Evolutionary conservation across 1,284 basidiomycete species (phyloP).

Genomic region (Thelephora terrestris): DNA sequence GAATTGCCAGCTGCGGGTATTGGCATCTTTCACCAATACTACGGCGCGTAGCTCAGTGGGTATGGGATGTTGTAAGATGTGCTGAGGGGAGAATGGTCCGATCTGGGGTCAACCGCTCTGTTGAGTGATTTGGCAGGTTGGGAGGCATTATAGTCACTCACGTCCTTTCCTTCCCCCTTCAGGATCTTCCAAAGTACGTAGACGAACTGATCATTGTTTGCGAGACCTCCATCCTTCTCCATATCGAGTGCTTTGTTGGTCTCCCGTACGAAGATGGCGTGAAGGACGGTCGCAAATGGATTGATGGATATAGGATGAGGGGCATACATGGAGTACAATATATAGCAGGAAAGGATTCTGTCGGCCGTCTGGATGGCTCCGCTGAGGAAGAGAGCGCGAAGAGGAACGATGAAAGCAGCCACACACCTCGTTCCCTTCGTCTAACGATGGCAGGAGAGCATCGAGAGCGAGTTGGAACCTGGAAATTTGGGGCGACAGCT

Average conservation of each 20-base stretch:
- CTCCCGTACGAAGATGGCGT: constrained; percentile 54
- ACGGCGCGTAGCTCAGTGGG: not conserved
- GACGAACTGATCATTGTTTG: constrained; percentile 63
- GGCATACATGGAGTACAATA: constrained; percentile 65
- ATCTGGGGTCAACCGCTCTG: constrained; percentile 34
- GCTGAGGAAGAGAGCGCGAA: constrained; percentile 5
- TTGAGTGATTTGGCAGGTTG: not conserved
- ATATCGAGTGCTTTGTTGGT: constrained; percentile 44
- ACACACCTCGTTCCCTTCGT: constrained; percentile 28
- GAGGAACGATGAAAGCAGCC: constrained; percentile 3
- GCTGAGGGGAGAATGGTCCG: constrained; percentile 61
- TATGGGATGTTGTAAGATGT: not conserved
- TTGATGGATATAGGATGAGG: constrained; percentile 67
- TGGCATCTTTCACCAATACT: not conserved
- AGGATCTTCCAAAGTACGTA: constrained; percentile 79
- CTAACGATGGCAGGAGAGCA: constrained; percentile 60
- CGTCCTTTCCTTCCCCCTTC: constrained; percentile 69
- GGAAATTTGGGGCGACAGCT: constrained; percentile 59
- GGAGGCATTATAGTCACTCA: constrained; percentile 24
- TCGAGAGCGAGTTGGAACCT: constrained; percentile 73
- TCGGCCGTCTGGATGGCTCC: constrained; percentile 42
- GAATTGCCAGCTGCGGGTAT: constrained; percentile 1
- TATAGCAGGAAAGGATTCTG: constrained; percentile 65
- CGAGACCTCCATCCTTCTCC: constrained; percentile 39
- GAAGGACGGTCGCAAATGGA: constrained; percentile 63